Evolutionary conservation across 495 filamentous ascomycete genomes (phyloP).

Genomic region (Penicillium ucsense): DNA sequence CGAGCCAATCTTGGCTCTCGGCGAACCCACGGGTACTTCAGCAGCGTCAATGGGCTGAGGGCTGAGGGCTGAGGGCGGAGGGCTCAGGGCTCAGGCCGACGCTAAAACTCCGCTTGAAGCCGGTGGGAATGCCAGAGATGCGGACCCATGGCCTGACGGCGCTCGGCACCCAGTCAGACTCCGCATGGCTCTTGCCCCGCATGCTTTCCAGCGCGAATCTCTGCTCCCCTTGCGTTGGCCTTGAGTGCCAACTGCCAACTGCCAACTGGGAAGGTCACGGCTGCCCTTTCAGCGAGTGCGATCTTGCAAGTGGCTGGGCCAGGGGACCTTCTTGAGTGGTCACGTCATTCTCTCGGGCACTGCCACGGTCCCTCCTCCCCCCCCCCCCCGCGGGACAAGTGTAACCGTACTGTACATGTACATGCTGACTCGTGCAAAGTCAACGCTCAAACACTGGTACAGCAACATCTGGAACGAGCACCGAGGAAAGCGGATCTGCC

Average conservation of each 20-base stretch:
- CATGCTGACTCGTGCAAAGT: no score
- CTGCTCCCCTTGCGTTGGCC: constrained; percentile 10
- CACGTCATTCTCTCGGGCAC: constrained; percentile 6
- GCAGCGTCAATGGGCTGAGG: no score
- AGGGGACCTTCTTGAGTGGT: not conserved
- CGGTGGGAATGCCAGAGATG: not conserved
- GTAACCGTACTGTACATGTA: no score
- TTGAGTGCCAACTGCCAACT: not conserved
- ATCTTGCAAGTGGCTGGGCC: not conserved
- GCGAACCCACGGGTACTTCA: constrained; percentile 4
- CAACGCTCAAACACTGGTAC: no score
- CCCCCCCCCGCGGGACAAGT: no score
- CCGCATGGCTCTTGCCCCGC: not conserved
- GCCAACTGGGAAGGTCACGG: no score
- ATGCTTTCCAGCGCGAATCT: constrained; percentile 5
- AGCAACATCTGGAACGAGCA: no score
- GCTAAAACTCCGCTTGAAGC: constrained; percentile 7
- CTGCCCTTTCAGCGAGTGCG: no score
- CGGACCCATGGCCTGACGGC: no score
- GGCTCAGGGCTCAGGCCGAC: not conserved
- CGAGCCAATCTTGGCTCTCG: constrained; percentile 5
- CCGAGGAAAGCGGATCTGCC: no score
- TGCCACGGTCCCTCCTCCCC: not conserved
- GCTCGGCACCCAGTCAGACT: not conserved
- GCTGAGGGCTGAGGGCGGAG: no score